A percentile compares a stretch with the other conserved stretches of the same genome.
phyloP scores from a whole-genome alignment of 2,329 filamentous ascomycete species.

The Alternaria conjuncta region DNA sequence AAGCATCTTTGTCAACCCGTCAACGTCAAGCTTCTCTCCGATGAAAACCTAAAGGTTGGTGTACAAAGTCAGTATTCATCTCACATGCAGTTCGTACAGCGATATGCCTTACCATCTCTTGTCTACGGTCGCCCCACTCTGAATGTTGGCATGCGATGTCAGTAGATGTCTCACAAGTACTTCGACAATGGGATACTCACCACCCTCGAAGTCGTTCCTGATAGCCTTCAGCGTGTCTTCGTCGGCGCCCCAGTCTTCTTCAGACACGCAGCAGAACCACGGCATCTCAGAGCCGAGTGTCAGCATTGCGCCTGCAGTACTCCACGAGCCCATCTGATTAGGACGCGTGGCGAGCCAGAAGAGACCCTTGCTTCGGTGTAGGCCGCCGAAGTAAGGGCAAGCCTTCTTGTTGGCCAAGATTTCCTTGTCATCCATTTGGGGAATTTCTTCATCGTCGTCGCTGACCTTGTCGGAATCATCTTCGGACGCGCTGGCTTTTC shows the following conservation, averaged over 20 bases:
- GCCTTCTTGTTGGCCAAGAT: slow-evolving; percentile 65
- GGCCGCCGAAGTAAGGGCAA: slow-evolving; percentile 59
- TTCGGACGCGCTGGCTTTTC: slow-evolving; percentile 19
- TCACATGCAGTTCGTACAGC: neutral
- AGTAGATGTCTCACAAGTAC: neutral
- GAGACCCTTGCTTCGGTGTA: slow-evolving; percentile 69
- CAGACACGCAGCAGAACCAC: slow-evolving; percentile 65
- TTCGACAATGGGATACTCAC: neutral
- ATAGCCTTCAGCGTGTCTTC: slow-evolving; percentile 57
- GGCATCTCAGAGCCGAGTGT: slow-evolving; percentile 65
- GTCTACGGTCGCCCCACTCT: slow-evolving; percentile 71
- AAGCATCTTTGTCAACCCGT: slow-evolving; percentile 59
- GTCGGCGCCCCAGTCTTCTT: slow-evolving; percentile 59
- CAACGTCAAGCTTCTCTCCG: slow-evolving; percentile 66
- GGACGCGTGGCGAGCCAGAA: slow-evolving; percentile 67
- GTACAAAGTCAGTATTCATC: neutral
- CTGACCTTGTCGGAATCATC: slow-evolving; percentile 25
- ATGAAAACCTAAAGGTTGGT: slow-evolving; percentile 63
- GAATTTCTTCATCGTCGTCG: slow-evolving; percentile 44
- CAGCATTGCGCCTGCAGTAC: slow-evolving; percentile 69
- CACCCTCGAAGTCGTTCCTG: slow-evolving; percentile 56
- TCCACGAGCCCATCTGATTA: slow-evolving; percentile 65
- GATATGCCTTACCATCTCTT: slow-evolving; percentile 62
- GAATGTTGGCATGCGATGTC: neutral
- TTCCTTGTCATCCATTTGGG: slow-evolving; percentile 38